Base-by-base conservation (phyloP, 139 green algal species). In the Tetradesmus lagerheimii region DNA sequence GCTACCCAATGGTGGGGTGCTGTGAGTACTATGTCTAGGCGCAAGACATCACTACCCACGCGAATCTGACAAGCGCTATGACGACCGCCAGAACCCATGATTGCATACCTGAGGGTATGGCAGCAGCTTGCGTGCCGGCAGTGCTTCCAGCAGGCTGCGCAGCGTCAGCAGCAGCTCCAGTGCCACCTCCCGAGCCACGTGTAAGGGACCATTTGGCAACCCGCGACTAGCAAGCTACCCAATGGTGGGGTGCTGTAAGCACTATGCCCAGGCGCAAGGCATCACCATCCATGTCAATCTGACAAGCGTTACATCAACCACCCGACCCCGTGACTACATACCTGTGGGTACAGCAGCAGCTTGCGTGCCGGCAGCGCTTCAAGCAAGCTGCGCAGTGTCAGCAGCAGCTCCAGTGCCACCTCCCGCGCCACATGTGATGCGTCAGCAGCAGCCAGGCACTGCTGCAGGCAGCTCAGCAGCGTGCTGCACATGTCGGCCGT, bases 341-440 rank as follows among this genome's bases (percentile, higher is more conserved):
- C 64, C 71, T 99, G 97, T 2, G 97, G 97, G 84, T 96, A 98
- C 29, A 99, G 91, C 89, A 99, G 90, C 78, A 98, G 86, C 80
- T 96, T 97, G 27, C 89, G 88, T 1, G 91, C 76, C 20, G 93
- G 91, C 71, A 96, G 92, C 20, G 71, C 82, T 14, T 93, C 88
- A 75, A 98, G 90, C 80, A 98, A 85, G 25, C 92, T 88, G 80
- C 93, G 92, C 31, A 96, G 57, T 0, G 95, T 95, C 31, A 96
- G 89, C 39, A 95, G 50, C 34, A 94, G 47, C 25, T 95, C 90
- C 45, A 92, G 64, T 23, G 87, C 79, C 25, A 93, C 89, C 27
- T 95, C 92, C 47, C 92, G 67, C 0, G 93, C 87, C 1, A 91
- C 34, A 43, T n/a, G 5, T 39, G 71, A 76, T 15, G 8, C 43